Percentiles rank a stretch among this genome's conserved stretches.
phyloP scores from a whole-genome alignment of 805 yeast species.

The Wickerhamiella alocasiicola region DNA sequence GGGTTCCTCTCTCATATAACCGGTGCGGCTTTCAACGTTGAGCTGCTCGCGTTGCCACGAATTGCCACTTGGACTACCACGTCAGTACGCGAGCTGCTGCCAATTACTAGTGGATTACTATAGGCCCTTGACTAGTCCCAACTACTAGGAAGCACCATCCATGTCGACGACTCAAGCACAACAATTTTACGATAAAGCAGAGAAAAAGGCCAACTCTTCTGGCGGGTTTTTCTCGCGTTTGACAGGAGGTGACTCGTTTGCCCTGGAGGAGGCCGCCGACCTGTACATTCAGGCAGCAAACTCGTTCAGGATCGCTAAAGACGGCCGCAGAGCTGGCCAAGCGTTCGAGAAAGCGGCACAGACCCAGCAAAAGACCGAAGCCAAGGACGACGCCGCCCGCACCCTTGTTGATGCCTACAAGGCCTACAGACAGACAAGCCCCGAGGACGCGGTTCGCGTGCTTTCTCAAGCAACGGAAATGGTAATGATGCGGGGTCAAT shows the following conservation, averaged over 20 bases:
- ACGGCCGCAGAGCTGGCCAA: slow-evolving; percentile 57
- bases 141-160: too few relatives aligned
- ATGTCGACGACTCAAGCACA: not conserved
- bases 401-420: slow-evolving; percentile 84
- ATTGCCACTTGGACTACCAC: too few relatives aligned
- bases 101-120: too few relatives aligned
- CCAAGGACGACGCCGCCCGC: slow-evolving; percentile 84
- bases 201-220: slow-evolving; percentile 50
- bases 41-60: too few relatives aligned
- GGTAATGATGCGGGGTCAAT: slow-evolving; percentile 84
- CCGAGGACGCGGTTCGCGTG: slow-evolving; percentile 62
- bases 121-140: too few relatives aligned
- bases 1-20: too few relatives aligned
- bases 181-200: slow-evolving; percentile 37
- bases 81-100: too few relatives aligned
- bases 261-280: slow-evolving; percentile 87
- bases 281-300: slow-evolving; percentile 90
- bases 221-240: slow-evolving; percentile 41
- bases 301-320: slow-evolving; percentile 62
- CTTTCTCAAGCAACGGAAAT: slow-evolving; percentile 65
- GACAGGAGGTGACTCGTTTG: slow-evolving; percentile 47
- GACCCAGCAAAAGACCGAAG: slow-evolving; percentile 58
- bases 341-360: slow-evolving; percentile 80
- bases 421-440: slow-evolving; percentile 62
- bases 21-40: too few relatives aligned